These are phyloP conservation scores for Epichloe glyceriae DNA, from an alignment of 2,329 filamentous ascomycete species.

Conservation along the genomic window DNA sequence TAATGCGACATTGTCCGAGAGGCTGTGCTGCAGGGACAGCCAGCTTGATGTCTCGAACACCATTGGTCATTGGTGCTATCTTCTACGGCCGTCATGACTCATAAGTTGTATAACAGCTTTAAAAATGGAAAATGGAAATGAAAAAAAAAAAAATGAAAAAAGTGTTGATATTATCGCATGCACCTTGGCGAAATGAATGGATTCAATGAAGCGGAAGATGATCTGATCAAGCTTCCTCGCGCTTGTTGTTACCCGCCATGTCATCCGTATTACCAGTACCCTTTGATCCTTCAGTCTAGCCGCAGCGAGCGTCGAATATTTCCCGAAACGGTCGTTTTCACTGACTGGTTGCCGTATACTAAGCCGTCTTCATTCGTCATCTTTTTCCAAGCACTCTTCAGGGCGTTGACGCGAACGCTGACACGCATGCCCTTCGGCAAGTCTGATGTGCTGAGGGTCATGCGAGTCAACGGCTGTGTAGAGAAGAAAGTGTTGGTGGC, in stretches of 20 bases:
- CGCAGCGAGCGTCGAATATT: slow-evolving; percentile 2
- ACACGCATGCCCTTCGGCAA: slow-evolving; percentile 11
- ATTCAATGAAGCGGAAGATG: not conserved
- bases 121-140: not conserved
- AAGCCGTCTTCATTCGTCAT: slow-evolving; percentile 3
- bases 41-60: no score
- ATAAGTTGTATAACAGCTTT: not conserved
- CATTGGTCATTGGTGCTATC: not conserved
- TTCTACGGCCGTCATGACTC: not conserved
- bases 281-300: not conserved
- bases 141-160: not conserved
- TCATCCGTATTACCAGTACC: not conserved
- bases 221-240: not conserved
- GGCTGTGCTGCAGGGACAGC: no score
- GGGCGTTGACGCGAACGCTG: slow-evolving; percentile 12
- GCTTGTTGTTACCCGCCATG: no score
- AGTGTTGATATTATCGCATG: no score
- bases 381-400: slow-evolving; percentile 16
- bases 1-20: no score
- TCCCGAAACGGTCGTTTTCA: not conserved
- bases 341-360: slow-evolving; percentile 6
- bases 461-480: slow-evolving; percentile 13
- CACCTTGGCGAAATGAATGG: not conserved
- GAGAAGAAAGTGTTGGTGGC: slow-evolving; percentile 20
- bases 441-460: slow-evolving; percentile 10